Evolutionary conservation across 2,329 filamentous ascomycete genomes (phyloP).

Genomic region (Hirsutella thompsonii): DNA sequence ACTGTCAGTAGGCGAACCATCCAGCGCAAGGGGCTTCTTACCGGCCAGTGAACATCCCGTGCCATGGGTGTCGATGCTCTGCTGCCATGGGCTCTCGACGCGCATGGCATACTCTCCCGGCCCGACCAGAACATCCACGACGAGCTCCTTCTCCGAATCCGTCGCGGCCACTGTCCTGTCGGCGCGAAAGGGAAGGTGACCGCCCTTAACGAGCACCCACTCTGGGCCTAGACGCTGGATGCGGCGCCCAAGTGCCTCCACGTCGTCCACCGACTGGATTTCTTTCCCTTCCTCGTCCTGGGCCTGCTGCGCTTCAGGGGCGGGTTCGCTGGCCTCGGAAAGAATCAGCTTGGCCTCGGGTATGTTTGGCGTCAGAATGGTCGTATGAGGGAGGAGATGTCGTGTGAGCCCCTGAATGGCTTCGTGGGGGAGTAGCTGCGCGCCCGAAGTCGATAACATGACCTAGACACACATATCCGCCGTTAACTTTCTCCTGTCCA

Average conservation of each 20-base stretch:
- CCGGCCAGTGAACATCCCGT: constrained; percentile 90
- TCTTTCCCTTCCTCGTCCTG: constrained; percentile 7
- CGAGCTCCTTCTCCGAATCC: constrained; percentile 46
- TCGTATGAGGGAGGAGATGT: constrained; percentile 51
- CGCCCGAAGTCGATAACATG: constrained; percentile 80
- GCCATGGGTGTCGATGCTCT: constrained; percentile 76
- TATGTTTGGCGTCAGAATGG: constrained; percentile 63
- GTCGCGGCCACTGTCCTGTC: constrained; percentile 45
- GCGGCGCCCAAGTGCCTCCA: constrained; percentile 54
- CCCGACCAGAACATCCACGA: constrained; percentile 69
- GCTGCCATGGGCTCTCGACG: constrained; percentile 58
- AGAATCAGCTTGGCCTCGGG: constrained; percentile 60
- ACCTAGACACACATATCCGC: constrained; percentile 51
- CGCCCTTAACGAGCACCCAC: constrained; percentile 81
- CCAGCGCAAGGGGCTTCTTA: constrained; percentile 26
- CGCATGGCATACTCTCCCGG: constrained; percentile 37
- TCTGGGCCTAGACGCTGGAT: constrained; percentile 59
- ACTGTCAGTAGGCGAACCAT: too few relatives aligned
- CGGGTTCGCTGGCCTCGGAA: constrained; percentile 27
- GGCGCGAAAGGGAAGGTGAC: constrained; percentile 66
- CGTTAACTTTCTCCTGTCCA: too few relatives aligned
- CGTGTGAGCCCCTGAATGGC: constrained; percentile 49
- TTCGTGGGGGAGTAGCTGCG: constrained; percentile 49
- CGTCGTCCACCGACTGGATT: constrained; percentile 46
- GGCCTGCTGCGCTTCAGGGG: constrained; percentile 8